These are phyloP conservation scores for Rubia yunnanensis DNA, from an alignment of 257 asterid species.

Conservation along the genomic window DNA sequence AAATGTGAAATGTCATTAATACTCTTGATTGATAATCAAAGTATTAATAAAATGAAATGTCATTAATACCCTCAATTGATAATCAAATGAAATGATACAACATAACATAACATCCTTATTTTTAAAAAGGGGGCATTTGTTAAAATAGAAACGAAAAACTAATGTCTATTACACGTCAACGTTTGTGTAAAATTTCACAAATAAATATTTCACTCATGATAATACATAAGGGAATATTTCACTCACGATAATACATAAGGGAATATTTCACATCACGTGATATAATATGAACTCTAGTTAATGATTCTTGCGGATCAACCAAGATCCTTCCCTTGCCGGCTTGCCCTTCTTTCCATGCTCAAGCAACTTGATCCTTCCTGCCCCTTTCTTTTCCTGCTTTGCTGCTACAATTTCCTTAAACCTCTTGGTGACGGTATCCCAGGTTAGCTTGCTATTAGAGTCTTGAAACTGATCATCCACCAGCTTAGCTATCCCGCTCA, in stretches of 20 bases:
- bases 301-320: not conserved
- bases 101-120: no score
- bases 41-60: no score
- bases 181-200: not conserved
- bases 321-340: not conserved
- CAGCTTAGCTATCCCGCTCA: conserved; percentile 86
- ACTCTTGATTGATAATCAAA: no score
- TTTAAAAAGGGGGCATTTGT: no score
- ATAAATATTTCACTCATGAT: no score
- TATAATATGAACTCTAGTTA: not conserved
- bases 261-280: not conserved
- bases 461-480: conserved; percentile 87
- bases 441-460: conserved; percentile 80
- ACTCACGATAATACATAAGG: not conserved
- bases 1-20: no score
- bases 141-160: no score
- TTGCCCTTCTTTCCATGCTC: conserved; percentile 37
- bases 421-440: conserved; percentile 91
- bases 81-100: no score
- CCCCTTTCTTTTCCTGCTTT: conserved; percentile 83
- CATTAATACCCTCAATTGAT: no score
- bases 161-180: no score
- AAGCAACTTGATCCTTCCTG: conserved; percentile 80
- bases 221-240: not conserved
- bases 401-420: conserved; percentile 85